Conservation (phyloP, 2,329 filamentous ascomycete species). For the Helminthosporium solani region DNA sequence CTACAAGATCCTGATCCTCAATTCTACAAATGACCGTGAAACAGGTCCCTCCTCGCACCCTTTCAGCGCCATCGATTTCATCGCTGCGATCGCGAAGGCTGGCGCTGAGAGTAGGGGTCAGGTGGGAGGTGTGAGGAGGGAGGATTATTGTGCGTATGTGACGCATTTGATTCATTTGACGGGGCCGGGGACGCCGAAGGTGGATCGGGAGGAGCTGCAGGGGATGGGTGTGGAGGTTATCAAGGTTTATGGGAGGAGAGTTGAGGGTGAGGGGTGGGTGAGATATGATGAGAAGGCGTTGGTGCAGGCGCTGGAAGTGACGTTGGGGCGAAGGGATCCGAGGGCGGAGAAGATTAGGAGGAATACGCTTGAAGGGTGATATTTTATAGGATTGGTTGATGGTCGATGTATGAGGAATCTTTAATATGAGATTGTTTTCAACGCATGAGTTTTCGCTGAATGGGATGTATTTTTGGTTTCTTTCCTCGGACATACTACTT, state of each 20-base stretch:
- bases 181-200: constrained; percentile 65
- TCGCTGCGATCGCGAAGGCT: constrained; percentile 74
- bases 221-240: constrained; percentile 74
- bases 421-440: no score
- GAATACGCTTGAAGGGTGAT: constrained; percentile 8
- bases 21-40: constrained; percentile 81
- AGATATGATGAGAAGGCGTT: constrained; percentile 76
- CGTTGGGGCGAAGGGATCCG: constrained; percentile 67
- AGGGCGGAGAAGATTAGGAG: constrained; percentile 29
- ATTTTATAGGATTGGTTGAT: no score
- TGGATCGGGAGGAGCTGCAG: constrained; percentile 66
- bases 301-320: constrained; percentile 71
- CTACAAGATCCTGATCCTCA: constrained; percentile 80
- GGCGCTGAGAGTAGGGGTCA: constrained; percentile 52
- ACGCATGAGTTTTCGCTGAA: no score
- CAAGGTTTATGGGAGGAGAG: constrained; percentile 70
- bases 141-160: constrained; percentile 67
- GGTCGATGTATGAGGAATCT: no score
- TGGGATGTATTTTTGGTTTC: no score
- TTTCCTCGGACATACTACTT: no score
- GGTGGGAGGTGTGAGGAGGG: constrained; percentile 12
- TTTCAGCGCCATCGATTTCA: constrained; percentile 77
- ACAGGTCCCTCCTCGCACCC: constrained; percentile 68
- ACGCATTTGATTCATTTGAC: constrained; percentile 83
- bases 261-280: constrained; percentile 56